Evolutionary conservation across 169 alveolate species (phyloP).

Genomic region (Babesia ovata): DNA sequence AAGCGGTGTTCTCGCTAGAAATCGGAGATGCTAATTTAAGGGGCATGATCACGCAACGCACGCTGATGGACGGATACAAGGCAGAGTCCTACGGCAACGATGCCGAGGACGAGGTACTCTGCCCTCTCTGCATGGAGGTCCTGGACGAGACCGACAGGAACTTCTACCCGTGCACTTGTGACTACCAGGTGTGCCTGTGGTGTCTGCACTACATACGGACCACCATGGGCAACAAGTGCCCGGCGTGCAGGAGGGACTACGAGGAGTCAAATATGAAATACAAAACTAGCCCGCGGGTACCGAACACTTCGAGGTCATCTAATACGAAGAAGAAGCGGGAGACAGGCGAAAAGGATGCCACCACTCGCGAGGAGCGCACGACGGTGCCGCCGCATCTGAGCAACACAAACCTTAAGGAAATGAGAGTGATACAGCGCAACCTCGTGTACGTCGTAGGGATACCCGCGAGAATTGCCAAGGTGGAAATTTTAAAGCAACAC

Average conservation of each 20-base stretch:
- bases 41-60: no score
- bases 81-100: constrained; percentile 23
- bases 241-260: constrained; percentile 89
- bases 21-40: no score
- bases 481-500: constrained; percentile 80
- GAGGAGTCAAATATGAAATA: constrained; percentile 81
- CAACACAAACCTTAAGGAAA: constrained; percentile 73
- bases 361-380: constrained; percentile 46
- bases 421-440: constrained; percentile 87
- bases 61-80: constrained; percentile 12
- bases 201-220: constrained; percentile 87
- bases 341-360: constrained; percentile 38
- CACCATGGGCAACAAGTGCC: constrained; percentile 88
- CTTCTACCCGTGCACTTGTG: constrained; percentile 89
- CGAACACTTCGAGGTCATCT: not conserved
- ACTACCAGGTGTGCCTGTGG: constrained; percentile 90
- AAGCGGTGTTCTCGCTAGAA: no score
- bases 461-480: constrained; percentile 81
- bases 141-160: constrained; percentile 88
- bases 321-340: constrained; percentile 24
- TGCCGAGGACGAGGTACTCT: constrained; percentile 70
- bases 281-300: constrained; percentile 46
- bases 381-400: not conserved
- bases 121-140: constrained; percentile 90
- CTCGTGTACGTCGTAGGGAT: constrained; percentile 88